Conservation (phyloP, 2,329 filamentous ascomycete genomes). For the Cercospora brassicicola region DNA sequence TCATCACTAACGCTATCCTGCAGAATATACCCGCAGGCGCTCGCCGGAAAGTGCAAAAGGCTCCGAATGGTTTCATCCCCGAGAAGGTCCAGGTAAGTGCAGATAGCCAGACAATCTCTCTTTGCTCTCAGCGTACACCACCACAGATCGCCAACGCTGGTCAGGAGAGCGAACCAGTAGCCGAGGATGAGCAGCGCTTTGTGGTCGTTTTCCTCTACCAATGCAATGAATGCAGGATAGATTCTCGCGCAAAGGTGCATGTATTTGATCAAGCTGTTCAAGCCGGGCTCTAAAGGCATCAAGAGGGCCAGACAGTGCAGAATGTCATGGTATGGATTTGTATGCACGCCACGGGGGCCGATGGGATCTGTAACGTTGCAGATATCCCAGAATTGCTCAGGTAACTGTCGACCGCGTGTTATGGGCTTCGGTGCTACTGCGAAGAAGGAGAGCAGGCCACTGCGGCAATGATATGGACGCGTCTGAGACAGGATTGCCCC, state of each 20-base stretch:
- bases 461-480: conserved; percentile 16
- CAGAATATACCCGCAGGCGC: conserved; percentile 10
- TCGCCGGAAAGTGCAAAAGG: conserved; percentile 10
- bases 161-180: conserved; percentile 19
- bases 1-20: not conserved
- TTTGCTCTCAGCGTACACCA: conserved; percentile 18
- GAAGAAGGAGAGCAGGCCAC: conserved; percentile 16
- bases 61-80: not conserved
- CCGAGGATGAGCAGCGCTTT: conserved; percentile 15
- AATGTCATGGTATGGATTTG: conserved; percentile 22
- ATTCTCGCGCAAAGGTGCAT: conserved; percentile 21
- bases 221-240: conserved; percentile 14
- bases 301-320: conserved; percentile 17
- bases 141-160: conserved; percentile 17
- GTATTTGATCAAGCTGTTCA: conserved; percentile 18
- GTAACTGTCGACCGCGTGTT: not conserved
- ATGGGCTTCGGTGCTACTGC: not conserved
- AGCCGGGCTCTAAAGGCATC: conserved; percentile 15
- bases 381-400: conserved; percentile 10
- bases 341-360: conserved; percentile 15
- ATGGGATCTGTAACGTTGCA: conserved; percentile 17
- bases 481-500: conserved; percentile 15
- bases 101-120: conserved; percentile 20
- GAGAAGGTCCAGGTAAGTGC: conserved; percentile 4
- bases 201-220: conserved; percentile 18